Conservation (phyloP, 495 filamentous ascomycete species). For the Aspergillus incahuasiensis region DNA sequence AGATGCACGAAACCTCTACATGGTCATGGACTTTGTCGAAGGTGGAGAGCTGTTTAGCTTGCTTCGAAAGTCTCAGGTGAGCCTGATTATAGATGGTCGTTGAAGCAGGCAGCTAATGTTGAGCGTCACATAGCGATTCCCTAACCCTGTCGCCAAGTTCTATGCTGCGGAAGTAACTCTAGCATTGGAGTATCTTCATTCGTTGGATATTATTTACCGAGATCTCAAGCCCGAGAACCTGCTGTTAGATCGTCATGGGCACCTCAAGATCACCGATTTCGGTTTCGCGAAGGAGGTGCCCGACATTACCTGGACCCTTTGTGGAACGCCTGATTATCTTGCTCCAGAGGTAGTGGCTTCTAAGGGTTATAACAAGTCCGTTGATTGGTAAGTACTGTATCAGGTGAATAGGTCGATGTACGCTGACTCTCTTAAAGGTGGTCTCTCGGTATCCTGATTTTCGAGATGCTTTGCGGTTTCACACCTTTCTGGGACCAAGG, state of each 20-base stretch:
- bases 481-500: conserved; percentile 98
- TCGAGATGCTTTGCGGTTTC: conserved; percentile 98
- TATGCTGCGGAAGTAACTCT: conserved; percentile 97
- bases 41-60: conserved; percentile 96
- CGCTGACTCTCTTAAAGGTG: conserved; percentile 57
- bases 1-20: conserved; percentile 91
- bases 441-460: conserved; percentile 96
- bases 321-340: conserved; percentile 97
- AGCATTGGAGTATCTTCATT: conserved; percentile 93
- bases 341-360: conserved; percentile 95
- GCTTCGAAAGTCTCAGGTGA: conserved; percentile 91
- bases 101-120: background rate
- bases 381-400: conserved; percentile 75
- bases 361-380: conserved; percentile 98
- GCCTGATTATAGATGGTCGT: conserved; percentile 22
- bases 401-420: background rate
- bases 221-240: conserved; percentile 97
- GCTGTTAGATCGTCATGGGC: conserved; percentile 90
- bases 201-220: conserved; percentile 91
- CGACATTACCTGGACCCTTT: conserved; percentile 98
- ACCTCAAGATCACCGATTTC: conserved; percentile 98
- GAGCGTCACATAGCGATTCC: conserved; percentile 67
- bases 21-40: conserved; percentile 99
- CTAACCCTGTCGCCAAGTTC: conserved; percentile 97
- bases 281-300: conserved; percentile 97